A percentile compares a stretch with the other conserved stretches of the same genome.
These are phyloP conservation scores for Salvia sclarea DNA, from an alignment of 305 asterid genomes.

Conservation along the genomic window DNA sequence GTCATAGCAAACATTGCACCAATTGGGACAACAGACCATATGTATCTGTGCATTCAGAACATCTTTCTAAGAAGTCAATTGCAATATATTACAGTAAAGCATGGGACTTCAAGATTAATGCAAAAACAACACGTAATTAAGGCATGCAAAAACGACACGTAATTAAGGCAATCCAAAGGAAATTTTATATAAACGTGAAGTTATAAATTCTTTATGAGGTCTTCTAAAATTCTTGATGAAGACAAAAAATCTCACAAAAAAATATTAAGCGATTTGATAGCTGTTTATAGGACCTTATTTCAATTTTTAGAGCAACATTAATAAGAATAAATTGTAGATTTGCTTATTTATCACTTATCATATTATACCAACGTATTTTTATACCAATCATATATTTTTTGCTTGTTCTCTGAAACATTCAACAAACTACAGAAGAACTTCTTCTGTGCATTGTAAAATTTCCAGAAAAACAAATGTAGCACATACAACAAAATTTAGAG, in stretches of 20 bases:
- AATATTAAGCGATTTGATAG: too few species aligned
- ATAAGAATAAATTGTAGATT: background rate
- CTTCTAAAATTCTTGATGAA: too few species aligned
- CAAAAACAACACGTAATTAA: too few species aligned
- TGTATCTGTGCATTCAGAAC: constrained; percentile 52
- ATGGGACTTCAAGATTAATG: background rate
- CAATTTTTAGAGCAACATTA: background rate
- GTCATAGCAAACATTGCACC: constrained; percentile 98
- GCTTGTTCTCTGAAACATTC: background rate
- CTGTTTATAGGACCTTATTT: too few species aligned
- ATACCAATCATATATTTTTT: background rate
- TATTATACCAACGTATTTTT: background rate
- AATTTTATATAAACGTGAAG: too few species aligned
- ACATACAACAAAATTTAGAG: constrained; percentile 16
- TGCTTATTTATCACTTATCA: background rate
- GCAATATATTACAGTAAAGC: constrained; percentile 12
- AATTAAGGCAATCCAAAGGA: too few species aligned
- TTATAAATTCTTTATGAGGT: too few species aligned
- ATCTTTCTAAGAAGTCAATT: constrained; percentile 2
- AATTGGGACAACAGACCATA: constrained; percentile 76
- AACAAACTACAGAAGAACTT: background rate
- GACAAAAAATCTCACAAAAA: too few species aligned
- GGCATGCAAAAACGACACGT: too few species aligned
- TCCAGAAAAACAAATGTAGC: background rate
- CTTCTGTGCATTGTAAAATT: background rate